Evolutionary conservation across 163 green algal species (phyloP).

Genomic region (Scenedesmus sp.): DNA sequence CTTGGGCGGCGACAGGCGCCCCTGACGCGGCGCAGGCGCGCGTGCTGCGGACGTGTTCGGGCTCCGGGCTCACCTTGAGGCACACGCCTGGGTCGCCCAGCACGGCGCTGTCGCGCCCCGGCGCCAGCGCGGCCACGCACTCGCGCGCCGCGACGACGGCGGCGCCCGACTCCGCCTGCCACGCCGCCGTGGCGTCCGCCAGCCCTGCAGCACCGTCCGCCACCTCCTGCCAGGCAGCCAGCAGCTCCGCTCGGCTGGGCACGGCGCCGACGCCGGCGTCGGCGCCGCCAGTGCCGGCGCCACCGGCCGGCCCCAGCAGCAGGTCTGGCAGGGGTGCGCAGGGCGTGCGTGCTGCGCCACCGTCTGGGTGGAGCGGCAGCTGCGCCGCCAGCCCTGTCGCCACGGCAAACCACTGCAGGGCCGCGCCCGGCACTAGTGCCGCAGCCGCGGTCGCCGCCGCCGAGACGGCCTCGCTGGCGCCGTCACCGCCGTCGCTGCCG

Average conservation of each 20-base stretch:
- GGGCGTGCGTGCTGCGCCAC: background rate
- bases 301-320: background rate
- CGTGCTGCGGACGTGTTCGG: background rate
- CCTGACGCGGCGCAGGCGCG: background rate
- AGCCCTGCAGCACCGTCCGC: background rate
- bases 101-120: no score
- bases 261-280: background rate
- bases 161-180: slow-evolving; percentile 14
- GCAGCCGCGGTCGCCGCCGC: no score
- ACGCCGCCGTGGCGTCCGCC: background rate
- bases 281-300: background rate
- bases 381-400: slow-evolving; percentile 1
- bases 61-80: background rate
- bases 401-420: background rate
- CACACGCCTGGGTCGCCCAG: slow-evolving; percentile 15
- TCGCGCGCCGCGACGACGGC: background rate
- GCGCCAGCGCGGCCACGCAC: background rate
- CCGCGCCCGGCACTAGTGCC: slow-evolving; percentile 7
- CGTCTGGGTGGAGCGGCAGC: background rate
- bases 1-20: no score
- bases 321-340: background rate
- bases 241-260: slow-evolving; percentile 7
- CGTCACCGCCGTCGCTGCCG: background rate
- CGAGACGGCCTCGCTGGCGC: no score
- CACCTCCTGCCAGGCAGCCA: slow-evolving; percentile 23